These are phyloP conservation scores for Athelia psychrophila DNA, from an alignment of 1,284 basidiomycete genomes.

Conservation along the genomic window DNA sequence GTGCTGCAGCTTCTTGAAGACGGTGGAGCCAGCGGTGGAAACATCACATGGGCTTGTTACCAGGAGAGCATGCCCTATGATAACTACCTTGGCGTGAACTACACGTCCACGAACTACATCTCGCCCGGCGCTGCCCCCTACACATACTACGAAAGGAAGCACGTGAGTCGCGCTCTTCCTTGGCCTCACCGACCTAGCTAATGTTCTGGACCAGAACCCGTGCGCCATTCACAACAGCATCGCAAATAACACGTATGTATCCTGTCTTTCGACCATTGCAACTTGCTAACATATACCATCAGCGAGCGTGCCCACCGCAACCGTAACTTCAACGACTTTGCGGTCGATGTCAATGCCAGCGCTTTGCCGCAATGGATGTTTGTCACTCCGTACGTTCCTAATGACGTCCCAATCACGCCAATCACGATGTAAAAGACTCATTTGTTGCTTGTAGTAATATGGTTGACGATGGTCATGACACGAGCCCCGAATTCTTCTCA, in stretches of 20 bases:
- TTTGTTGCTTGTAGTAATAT: conserved; percentile 1
- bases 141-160: conserved; percentile 56
- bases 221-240: conserved; percentile 52
- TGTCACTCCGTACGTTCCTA: conserved; percentile 56
- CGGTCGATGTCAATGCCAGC: conserved; percentile 47
- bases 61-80: conserved; percentile 60
- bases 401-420: too few species aligned
- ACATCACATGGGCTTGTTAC: conserved; percentile 53
- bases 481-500: conserved; percentile 46
- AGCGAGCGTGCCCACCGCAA: conserved; percentile 41
- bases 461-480: conserved; percentile 33
- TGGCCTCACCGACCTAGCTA: too few species aligned
- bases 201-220: conserved; percentile 34
- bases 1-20: conserved; percentile 45
- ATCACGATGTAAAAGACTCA: too few species aligned
- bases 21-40: conserved; percentile 27
- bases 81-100: conserved; percentile 1
- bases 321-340: conserved; percentile 66
- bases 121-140: conserved; percentile 34
- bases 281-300: too few species aligned
- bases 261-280: too few species aligned
- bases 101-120: conserved; percentile 43
- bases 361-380: conserved; percentile 61
- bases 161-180: conserved; percentile 17
- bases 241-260: conserved; percentile 26